phyloP scores from a whole-genome alignment of 169 alveolate genomes.

The Perkinsus olseni region DNA sequence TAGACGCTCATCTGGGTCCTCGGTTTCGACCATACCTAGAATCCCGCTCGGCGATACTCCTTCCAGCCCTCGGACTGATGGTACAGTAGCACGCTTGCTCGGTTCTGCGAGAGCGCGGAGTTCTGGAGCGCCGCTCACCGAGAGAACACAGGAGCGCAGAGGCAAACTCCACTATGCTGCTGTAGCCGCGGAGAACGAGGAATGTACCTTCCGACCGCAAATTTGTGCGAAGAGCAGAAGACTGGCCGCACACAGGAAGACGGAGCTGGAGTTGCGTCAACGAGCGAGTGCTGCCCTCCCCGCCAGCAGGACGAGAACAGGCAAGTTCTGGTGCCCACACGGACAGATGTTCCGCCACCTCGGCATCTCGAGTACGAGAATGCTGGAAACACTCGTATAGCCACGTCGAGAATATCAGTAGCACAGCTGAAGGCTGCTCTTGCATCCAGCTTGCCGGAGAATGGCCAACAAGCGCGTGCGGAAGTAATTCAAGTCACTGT shows the following conservation, averaged over 20 bases:
- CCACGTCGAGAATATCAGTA: neutral
- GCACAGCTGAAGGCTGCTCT: neutral
- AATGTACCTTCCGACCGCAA: neutral
- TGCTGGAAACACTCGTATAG: neutral
- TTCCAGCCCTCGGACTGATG: neutral
- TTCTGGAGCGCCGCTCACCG: neutral
- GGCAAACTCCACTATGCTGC: neutral
- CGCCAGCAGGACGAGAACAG: neutral
- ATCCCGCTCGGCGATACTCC: neutral
- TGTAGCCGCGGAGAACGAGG: neutral
- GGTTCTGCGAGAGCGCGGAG: neutral
- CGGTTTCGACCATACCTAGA: neutral
- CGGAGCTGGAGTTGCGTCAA: neutral
- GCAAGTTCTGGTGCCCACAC: neutral
- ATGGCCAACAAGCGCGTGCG: neutral
- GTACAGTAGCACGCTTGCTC: neutral
- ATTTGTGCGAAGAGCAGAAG: neutral
- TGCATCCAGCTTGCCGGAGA: neutral
- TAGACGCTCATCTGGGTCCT: neutral
- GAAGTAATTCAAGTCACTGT: neutral
- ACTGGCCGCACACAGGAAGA: neutral
- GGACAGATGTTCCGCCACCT: neutral
- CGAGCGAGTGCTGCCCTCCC: neutral
- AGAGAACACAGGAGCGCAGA: neutral
- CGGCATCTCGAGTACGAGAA: neutral